phyloP scores from a whole-genome alignment of 345 rosid genomes.

The Populus ilicifolia region DNA sequence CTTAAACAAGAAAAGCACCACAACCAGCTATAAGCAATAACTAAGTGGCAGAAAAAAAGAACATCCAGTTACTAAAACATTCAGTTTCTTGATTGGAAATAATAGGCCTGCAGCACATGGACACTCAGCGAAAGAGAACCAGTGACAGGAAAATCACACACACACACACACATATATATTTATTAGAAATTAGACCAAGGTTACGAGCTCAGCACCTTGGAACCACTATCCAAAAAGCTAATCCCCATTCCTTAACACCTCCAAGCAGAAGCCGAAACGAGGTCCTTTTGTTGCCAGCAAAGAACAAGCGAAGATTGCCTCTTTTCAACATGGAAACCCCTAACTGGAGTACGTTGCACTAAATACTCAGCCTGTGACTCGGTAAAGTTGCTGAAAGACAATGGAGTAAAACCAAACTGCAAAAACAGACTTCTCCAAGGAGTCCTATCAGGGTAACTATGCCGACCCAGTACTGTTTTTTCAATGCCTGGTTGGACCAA shows the following conservation, averaged over 20 bases:
- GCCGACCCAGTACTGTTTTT: constrained; percentile 18
- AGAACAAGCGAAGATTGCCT: constrained; percentile 25
- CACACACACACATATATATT: not conserved
- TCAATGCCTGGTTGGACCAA: constrained; percentile 24
- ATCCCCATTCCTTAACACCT: constrained; percentile 20
- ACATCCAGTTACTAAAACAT: constrained; percentile 36
- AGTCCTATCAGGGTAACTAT: constrained; percentile 10
- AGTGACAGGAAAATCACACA: constrained; percentile 14
- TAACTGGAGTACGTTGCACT: constrained; percentile 22
- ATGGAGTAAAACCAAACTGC: constrained; percentile 23
- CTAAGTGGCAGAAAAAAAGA: constrained; percentile 21
- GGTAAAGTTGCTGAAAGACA: constrained; percentile 26
- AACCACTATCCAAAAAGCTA: not conserved
- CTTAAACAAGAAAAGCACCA: not conserved
- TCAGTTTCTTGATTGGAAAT: constrained; percentile 36
- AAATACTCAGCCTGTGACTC: constrained; percentile 30
- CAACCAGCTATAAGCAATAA: constrained; percentile 11
- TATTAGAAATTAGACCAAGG: constrained; percentile 38
- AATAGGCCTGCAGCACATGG: constrained; percentile 39
- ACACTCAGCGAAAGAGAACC: constrained; percentile 44
- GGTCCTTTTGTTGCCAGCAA: constrained; percentile 30
- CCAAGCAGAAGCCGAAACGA: constrained; percentile 28
- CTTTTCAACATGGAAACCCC: constrained; percentile 33
- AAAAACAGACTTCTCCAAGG: constrained; percentile 21
- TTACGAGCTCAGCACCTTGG: constrained; percentile 31